These are phyloP conservation scores for Trametes sanguinea DNA, from an alignment of 768 basidiomycete species.

Conservation along the genomic window DNA sequence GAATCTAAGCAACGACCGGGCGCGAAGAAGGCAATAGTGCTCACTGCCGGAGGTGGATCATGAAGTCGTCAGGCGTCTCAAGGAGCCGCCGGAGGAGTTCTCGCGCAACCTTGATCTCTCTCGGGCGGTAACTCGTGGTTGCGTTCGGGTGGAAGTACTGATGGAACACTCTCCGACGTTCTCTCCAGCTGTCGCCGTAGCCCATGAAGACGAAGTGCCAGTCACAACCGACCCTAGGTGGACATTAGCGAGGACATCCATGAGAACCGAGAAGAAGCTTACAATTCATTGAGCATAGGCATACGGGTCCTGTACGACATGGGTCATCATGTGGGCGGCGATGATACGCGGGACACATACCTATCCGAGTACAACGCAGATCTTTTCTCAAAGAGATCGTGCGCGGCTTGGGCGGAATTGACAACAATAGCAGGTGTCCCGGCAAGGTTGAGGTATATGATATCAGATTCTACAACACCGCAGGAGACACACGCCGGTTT, in stretches of 20 bases:
- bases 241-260: neutral
- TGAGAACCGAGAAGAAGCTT: conserved; percentile 7
- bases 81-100: conserved; percentile 36
- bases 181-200: conserved; percentile 46
- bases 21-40: conserved; percentile 17
- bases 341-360: conserved; percentile 10
- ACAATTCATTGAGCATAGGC: conserved; percentile 34
- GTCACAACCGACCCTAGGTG: conserved; percentile 43
- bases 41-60: conserved; percentile 40
- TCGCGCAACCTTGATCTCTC: conserved; percentile 34
- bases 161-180: conserved; percentile 44
- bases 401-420: conserved; percentile 32
- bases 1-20: conserved; percentile 7
- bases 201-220: conserved; percentile 44
- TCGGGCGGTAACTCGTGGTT: conserved; percentile 34
- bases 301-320: conserved; percentile 19
- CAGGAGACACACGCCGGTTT: neutral
- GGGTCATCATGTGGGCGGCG: neutral
- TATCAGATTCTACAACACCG: conserved; percentile 25
- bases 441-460: conserved; percentile 29
- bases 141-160: conserved; percentile 43
- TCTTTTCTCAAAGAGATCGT: conserved; percentile 35
- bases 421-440: conserved; percentile 31
- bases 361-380: conserved; percentile 37
- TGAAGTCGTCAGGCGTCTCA: conserved; percentile 41